A percentile compares a stretch with the other conserved stretches of the same genome.
phyloP scores from a whole-genome alignment of 768 basidiomycete genomes.

The Pulveroboletus frians region DNA sequence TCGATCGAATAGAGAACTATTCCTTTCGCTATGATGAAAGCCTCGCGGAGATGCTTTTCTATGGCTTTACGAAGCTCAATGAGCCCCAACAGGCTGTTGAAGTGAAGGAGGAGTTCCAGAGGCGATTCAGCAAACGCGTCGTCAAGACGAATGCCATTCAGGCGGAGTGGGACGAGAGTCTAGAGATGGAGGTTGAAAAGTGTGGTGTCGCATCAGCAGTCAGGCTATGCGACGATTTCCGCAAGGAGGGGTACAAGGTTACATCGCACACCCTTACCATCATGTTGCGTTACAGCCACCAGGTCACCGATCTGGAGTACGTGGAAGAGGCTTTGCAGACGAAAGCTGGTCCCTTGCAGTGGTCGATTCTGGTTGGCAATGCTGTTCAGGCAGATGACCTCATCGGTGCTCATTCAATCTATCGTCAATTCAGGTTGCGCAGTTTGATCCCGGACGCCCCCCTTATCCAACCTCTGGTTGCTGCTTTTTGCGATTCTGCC shows the following conservation, averaged over 20 bases:
- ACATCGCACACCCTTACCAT: conserved; percentile 33
- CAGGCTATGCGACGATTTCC: conserved; percentile 31
- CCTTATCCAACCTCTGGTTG: conserved; percentile 53
- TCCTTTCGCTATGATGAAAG: conserved; percentile 41
- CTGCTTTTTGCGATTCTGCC: conserved; percentile 40
- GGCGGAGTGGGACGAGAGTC: conserved; percentile 27
- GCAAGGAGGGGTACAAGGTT: conserved; percentile 31
- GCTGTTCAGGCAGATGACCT: conserved; percentile 36
- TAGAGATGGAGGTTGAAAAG: conserved; percentile 30
- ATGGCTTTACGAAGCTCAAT: conserved; percentile 40
- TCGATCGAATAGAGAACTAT: conserved; percentile 44
- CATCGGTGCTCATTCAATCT: conserved; percentile 43
- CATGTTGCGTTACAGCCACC: conserved; percentile 40
- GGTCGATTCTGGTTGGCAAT: conserved; percentile 54
- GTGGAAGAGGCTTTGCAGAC: conserved; percentile 40
- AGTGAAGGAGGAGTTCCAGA: conserved; percentile 36
- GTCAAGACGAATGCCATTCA: conserved; percentile 24
- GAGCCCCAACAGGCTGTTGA: conserved; percentile 33
- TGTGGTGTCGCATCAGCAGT: conserved; percentile 34
- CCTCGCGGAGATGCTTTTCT: conserved; percentile 37
- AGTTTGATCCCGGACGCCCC: conserved; percentile 46
- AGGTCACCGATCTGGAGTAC: conserved; percentile 38
- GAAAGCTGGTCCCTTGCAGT: conserved; percentile 40
- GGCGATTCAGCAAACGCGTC: conserved; percentile 28
- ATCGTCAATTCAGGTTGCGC: conserved; percentile 39